Percentiles rank a stretch among this genome's conserved stretches.
phyloP scores from a whole-genome alignment of 805 yeast genomes.

The Ogataea haglerorum region DNA sequence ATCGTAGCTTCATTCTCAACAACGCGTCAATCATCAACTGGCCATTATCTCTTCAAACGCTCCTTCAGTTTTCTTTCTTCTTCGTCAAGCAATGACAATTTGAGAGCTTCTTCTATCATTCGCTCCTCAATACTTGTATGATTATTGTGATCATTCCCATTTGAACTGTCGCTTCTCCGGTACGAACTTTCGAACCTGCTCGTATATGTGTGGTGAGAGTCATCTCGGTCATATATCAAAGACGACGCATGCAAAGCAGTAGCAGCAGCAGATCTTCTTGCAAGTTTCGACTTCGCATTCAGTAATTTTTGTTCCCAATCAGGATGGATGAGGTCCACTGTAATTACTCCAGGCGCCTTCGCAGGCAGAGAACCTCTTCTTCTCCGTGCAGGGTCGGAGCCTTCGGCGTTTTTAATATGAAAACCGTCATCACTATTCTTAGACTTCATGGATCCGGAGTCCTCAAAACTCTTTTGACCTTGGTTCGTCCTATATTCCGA shows the following conservation, averaged over 20 bases:
- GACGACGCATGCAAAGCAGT: constrained; percentile 90
- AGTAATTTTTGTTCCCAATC: constrained; percentile 82
- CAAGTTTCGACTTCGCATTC: constrained; percentile 71
- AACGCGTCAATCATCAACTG: neutral
- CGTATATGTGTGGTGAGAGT: neutral
- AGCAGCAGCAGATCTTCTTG: constrained; percentile 89
- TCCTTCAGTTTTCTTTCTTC: constrained; percentile 46
- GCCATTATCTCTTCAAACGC: constrained; percentile 4
- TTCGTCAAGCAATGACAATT: constrained; percentile 69
- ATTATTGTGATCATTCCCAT: constrained; percentile 47
- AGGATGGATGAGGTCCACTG: constrained; percentile 82
- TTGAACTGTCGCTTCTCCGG: constrained; percentile 30
- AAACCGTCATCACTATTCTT: neutral
- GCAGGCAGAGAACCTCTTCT: constrained; percentile 62
- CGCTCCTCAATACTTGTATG: constrained; percentile 56
- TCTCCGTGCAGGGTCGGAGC: constrained; percentile 15
- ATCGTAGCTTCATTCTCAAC: too few species aligned
- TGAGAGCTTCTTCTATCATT: constrained; percentile 82
- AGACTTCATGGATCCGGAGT: constrained; percentile 1
- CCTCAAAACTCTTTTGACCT: neutral
- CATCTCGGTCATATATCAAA: constrained; percentile 45
- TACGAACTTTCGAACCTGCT: neutral
- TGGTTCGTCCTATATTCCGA: constrained; percentile 3
- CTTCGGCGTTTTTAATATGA: neutral
- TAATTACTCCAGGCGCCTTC: constrained; percentile 64